Evolutionary conservation across 306 rosid genomes (phyloP).

Genomic region (Prunus davidiana): DNA sequence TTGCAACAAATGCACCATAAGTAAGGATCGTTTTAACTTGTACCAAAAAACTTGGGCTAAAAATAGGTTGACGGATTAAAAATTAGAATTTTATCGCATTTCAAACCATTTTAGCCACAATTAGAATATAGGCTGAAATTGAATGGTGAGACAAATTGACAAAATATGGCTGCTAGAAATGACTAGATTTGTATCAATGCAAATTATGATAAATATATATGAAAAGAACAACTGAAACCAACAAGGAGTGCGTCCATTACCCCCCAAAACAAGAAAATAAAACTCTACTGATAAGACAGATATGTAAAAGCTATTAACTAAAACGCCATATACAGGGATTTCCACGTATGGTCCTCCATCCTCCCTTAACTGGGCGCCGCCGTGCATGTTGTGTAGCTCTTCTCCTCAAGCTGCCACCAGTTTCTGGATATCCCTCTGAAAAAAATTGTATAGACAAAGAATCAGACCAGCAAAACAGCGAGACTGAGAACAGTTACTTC

Average conservation of each 20-base stretch:
- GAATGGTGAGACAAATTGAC: no score
- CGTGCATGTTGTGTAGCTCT: conserved; percentile 9
- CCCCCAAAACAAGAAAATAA: no score
- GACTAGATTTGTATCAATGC: not conserved
- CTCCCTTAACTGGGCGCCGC: conserved; percentile 5
- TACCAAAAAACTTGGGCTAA: no score
- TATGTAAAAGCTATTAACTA: not conserved
- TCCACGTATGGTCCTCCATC: conserved; percentile 9
- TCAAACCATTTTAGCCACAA: not conserved
- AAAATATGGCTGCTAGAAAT: not conserved
- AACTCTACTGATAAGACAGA: not conserved
- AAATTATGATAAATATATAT: not conserved
- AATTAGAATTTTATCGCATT: not conserved
- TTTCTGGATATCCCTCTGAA: conserved; percentile 89
- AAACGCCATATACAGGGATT: conserved; percentile 11
- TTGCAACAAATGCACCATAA: no score
- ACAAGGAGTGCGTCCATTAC: not conserved
- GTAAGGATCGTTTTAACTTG: no score
- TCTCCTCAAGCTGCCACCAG: conserved; percentile 64
- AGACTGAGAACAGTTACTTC: not conserved
- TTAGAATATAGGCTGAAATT: not conserved
- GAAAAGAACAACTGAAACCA: not conserved
- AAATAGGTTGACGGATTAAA: not conserved
- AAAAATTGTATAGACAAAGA: conserved; percentile 6
- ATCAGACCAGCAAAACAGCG: not conserved